Evolutionary conservation across 1,139 yeast genomes (phyloP), one percentile per base, ranked within the genome.

Genomic region (Debaryomyces sp.): DNA sequence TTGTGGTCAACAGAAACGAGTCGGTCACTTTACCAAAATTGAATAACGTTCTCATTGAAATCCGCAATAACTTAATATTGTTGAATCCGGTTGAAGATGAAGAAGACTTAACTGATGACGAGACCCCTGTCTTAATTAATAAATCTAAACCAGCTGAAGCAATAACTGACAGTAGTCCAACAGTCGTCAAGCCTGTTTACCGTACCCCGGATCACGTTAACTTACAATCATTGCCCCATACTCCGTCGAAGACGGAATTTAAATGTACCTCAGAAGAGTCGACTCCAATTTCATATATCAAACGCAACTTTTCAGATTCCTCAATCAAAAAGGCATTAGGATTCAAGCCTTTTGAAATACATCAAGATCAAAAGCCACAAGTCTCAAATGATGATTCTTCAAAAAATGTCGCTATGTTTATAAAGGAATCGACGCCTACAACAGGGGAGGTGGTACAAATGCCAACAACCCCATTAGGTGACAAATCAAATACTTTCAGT

Each of bases 21-120:
- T 67, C 76, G 2, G 73, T 84, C 22, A 71, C 74, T 17, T 66
- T 87, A 52, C 87, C 87, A 10, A 70, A 79, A 44, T 75, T 81
- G 37, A 69, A 75, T 45, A 87, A 88, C 38, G 71, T 85, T 13
- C 67, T 83, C 42, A 61, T 88, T 49, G 89, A 86, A 57, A 73
- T 87, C 39, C 78, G 86, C 35, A 83, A 84, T 33, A 85, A 84
- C 50, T 66, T 84, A 22, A 70, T 84, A 6, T 66, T 84, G 47
- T 64, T 87, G 21, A 83, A 83, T 57, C 77, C 83, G 2, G 68
- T 61, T 26, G 78, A 73, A 47, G 68, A 64, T 21, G 78, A 78
- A 33, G 78, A 70, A 51, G 78, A 72, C 12, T 55, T 67, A 34
- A 74, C 79, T 21, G 80, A 75, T 42, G 79, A 74, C 23, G 79